Evolutionary conservation across 257 asterid genomes (phyloP), one percentile per base, ranked within the genome.

Genomic region (Solanum phureja): DNA sequence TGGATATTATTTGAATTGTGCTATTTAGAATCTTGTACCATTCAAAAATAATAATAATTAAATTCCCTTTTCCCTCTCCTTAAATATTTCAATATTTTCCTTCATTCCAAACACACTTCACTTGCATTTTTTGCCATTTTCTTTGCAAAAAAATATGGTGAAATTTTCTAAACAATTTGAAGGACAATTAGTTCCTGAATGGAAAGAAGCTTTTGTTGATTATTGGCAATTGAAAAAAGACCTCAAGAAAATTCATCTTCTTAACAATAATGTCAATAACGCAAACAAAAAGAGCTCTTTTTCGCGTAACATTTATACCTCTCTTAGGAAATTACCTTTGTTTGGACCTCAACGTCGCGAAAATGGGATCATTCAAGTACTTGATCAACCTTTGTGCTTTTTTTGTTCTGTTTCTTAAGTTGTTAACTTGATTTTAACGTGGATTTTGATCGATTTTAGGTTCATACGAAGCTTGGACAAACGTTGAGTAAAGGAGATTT

Each of bases 151-250:
- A 38, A 89, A 88, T 71, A 97, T 96, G 98, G 98, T 96, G 93
- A 96, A 96, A 87, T 96, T 96, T 66, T 89, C 95, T 35, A 96
- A 94, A 92, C 98, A 96, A 87, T 96, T 94, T 84, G 99, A 96
- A 89, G 98, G 94, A 2, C 98, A 94, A 77, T 87, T 96, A 74
- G 93, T 96, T 71, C 98, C 98, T 2, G 99, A 96, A 91, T 96
- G 99, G 99, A 96, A 94, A 87, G 99, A 96, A 69, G 99, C 98
- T 40, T 96, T 95, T 76, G 98, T 96, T 24, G 99, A 96, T 86
- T 96, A 96, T 85, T 91, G 94, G 91, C 93, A 92, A 87, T 95
- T 96, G 73, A 96, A 96, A 89, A 93, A 91, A 87, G 95, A 95
- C 23, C 89, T 96, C 90, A 95, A 96, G 94, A 94, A 95, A 91